Base-by-base conservation (phyloP, 2,329 filamentous ascomycete genomes). In the Fusarium sp. region DNA sequence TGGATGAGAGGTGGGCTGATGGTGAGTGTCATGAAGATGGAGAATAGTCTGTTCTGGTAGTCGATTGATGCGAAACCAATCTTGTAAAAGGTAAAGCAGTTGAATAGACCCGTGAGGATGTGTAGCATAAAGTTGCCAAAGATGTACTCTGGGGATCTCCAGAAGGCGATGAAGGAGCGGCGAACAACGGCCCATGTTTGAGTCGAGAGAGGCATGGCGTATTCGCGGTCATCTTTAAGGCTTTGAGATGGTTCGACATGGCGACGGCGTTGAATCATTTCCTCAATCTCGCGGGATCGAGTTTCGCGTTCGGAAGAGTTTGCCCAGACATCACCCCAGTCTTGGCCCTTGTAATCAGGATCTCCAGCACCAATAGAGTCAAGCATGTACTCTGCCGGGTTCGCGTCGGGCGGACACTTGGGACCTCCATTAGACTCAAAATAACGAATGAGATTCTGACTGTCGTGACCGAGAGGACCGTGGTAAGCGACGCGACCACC, bases 1-100 rank as follows among this genome's bases (percentile, higher is more conserved):
- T 95, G 92, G 67, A 95, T 93, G 1, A 95, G 84, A 0, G 92
- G 92, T 1, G 93, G 93, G 1, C 89, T 88, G 72, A 96, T 93
- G 8, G 91, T 94, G 5, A 95, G 85, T 0, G 92, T 93, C 87
- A 94, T 91, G 82, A 96, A 96, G 64, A 93, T 86, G 10, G 92
- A 91, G 82, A 96, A 95, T 10, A 95, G 86, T 9, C 92, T 87
- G 56, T 90, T 92, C 80, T 93, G 92, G 83, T 92, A 89, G 76
- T 92, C 91, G 67, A 91, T 88, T 1, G 84, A 84, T 3, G 87
- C 85, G 59, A 87, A 85, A 0, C 87, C 87, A 0, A 93, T 81
- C 70, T 90, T 86, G 85, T 88, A 93, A 78, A 94, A 94, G 0
- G 92, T 93, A 77, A 93, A 93, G 16, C 89, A 89, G 72, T 92